Conservation (phyloP, 2,329 filamentous ascomycete species). For the Blastomyces emzantsi region DNA sequence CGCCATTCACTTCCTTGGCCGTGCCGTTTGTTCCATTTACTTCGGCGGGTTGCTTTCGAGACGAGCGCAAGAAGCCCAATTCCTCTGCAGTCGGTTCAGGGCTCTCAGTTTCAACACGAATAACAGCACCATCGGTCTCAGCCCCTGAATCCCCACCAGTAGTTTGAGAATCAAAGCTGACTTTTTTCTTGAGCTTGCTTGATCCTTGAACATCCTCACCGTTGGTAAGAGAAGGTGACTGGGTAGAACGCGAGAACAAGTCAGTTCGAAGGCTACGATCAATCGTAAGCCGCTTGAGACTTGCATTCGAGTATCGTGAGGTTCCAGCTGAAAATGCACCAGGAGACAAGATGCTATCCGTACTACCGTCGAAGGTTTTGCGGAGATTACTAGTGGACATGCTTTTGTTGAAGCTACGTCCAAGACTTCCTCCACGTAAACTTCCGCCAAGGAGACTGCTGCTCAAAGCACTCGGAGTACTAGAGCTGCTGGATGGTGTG, state of each 20-base stretch:
- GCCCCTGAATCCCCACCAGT: constrained; percentile 33
- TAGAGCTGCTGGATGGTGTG: constrained; percentile 61
- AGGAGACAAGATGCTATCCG: constrained; percentile 73
- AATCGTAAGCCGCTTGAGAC: constrained; percentile 85
- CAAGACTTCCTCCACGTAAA: constrained; percentile 40
- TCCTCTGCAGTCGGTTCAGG: constrained; percentile 51
- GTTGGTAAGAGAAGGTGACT: constrained; percentile 30
- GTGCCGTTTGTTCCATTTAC: constrained; percentile 28
- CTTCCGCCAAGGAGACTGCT: constrained; percentile 51
- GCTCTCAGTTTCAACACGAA: constrained; percentile 43
- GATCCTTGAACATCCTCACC: constrained; percentile 33
- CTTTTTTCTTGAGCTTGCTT: constrained; percentile 57
- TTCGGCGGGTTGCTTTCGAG: constrained; percentile 39
- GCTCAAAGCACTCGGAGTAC: constrained; percentile 58
- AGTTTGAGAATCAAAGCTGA: constrained; percentile 75
- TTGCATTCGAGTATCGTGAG: constrained; percentile 57
- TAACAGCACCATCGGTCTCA: constrained; percentile 42
- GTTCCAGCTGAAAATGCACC: constrained; percentile 69
- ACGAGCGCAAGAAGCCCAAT: constrained; percentile 51
- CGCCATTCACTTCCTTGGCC: constrained; percentile 25
- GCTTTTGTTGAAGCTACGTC: constrained; percentile 71
- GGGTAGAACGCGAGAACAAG: constrained; percentile 42
- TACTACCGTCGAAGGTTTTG: constrained; percentile 65
- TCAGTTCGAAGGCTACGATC: constrained; percentile 72
- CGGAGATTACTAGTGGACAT: constrained; percentile 80